Evolutionary conservation across 371 early-diverging fungal genomes (phyloP).

Genomic region (Mortierella sp.): DNA sequence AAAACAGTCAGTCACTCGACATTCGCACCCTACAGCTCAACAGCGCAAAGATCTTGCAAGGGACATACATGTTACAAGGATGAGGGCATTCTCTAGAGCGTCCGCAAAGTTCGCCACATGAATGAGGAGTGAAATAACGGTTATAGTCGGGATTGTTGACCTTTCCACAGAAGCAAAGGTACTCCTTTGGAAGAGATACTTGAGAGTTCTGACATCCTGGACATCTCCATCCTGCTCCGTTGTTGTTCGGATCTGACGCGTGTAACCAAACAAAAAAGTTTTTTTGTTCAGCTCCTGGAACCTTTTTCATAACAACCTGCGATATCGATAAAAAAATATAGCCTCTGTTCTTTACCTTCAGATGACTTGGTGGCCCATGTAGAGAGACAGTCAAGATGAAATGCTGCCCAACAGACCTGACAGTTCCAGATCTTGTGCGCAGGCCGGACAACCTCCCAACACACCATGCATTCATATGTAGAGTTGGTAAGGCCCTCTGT

Average conservation of each 20-base stretch:
- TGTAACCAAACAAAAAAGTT: neutral
- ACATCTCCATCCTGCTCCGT: slow-evolving; percentile 81
- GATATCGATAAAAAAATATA: neutral
- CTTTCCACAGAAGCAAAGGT: slow-evolving; percentile 91
- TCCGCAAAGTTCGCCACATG: slow-evolving; percentile 84
- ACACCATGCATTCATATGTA: slow-evolving; percentile 94
- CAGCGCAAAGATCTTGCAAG: too few relatives aligned
- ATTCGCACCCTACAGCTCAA: too few relatives aligned
- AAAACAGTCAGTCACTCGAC: too few relatives aligned
- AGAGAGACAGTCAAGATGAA: slow-evolving; percentile 84
- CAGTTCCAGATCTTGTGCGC: slow-evolving; percentile 86
- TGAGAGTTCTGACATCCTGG: slow-evolving; percentile 90
- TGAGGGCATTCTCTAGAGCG: slow-evolving; percentile 73
- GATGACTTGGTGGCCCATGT: slow-evolving; percentile 79
- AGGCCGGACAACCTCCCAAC: slow-evolving; percentile 83
- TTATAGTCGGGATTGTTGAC: slow-evolving; percentile 72
- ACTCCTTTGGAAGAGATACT: slow-evolving; percentile 72
- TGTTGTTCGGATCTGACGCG: slow-evolving; percentile 19
- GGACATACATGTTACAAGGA: slow-evolving; percentile 69
- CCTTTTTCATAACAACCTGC: too few relatives aligned
- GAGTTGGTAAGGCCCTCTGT: slow-evolving; percentile 70
- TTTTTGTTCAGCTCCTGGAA: too few relatives aligned
- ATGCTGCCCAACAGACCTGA: slow-evolving; percentile 88
- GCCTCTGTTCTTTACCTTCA: slow-evolving; percentile 56
- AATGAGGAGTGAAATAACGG: slow-evolving; percentile 81